Percentiles rank a stretch among this genome's conserved stretches.
phyloP scores from a whole-genome alignment of 1,139 yeast genomes.

The Entelexis paramagnoliae region DNA sequence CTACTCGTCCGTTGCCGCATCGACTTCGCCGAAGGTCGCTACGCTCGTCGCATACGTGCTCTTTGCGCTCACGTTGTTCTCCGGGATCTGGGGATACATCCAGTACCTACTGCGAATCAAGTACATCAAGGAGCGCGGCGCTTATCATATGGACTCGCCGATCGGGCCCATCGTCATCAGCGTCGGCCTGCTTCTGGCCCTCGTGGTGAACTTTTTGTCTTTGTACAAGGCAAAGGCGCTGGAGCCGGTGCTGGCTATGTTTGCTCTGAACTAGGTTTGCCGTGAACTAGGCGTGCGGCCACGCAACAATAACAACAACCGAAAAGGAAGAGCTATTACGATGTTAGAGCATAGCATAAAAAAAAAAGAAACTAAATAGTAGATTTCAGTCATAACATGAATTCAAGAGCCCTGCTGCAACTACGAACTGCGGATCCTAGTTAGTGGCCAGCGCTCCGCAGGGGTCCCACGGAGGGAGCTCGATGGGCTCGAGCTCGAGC shows the following conservation, averaged over 20 bases:
- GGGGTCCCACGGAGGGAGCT: slow-evolving; percentile 73
- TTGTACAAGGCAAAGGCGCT: slow-evolving; percentile 14
- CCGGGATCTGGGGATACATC: slow-evolving; percentile 83
- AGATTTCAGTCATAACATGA: background rate
- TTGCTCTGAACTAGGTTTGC: background rate
- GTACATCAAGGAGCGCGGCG: slow-evolving; percentile 70
- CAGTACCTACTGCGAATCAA: slow-evolving; percentile 61
- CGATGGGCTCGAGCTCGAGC: slow-evolving; percentile 36
- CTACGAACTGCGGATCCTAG: too few relatives aligned
- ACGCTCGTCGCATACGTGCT: slow-evolving; percentile 60
- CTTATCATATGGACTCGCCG: slow-evolving; percentile 78
- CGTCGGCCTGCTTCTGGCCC: slow-evolving; percentile 52
- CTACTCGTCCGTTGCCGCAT: slow-evolving; percentile 61
- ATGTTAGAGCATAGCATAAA: too few relatives aligned
- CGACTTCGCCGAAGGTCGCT: slow-evolving; percentile 37
- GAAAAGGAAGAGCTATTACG: too few relatives aligned
- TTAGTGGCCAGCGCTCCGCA: slow-evolving; percentile 72
- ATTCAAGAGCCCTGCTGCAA: too few relatives aligned
- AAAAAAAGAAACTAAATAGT: background rate
- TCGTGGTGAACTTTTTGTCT: slow-evolving; percentile 52
- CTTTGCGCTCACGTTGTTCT: slow-evolving; percentile 68
- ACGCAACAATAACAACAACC: too few relatives aligned
- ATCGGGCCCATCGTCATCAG: slow-evolving; percentile 80
- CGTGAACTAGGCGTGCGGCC: too few relatives aligned
- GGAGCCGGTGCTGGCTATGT: background rate